phyloP scores from a whole-genome alignment of 208 protist species.

The Leishmania arabica region DNA sequence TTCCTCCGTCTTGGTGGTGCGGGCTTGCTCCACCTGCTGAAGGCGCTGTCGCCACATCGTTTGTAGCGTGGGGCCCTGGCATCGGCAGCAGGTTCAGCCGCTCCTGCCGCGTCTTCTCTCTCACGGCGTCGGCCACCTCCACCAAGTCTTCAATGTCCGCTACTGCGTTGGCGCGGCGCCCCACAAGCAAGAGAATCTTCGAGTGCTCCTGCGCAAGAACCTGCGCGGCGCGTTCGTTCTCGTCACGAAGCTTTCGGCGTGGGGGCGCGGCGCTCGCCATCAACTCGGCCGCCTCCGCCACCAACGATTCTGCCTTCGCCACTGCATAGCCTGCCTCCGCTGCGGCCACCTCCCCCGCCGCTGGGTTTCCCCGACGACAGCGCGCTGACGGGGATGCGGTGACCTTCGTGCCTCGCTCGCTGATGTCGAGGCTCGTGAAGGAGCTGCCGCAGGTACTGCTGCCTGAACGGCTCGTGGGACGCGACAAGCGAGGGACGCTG shows the following conservation, averaged over 20 bases:
- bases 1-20: not conserved
- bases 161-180: slow-evolving; percentile 69
- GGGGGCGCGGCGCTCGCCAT: slow-evolving; percentile 7
- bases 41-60: not conserved
- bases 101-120: not conserved
- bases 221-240: slow-evolving; percentile 43
- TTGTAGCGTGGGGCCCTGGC: not conserved
- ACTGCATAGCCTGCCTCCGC: slow-evolving; percentile 7
- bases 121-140: slow-evolving; percentile 18
- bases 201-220: slow-evolving; percentile 65
- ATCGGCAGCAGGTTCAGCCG: not conserved
- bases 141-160: slow-evolving; percentile 50
- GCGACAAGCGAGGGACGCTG: not conserved
- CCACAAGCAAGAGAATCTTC: slow-evolving; percentile 78
- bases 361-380: not conserved
- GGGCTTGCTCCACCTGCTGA: not conserved
- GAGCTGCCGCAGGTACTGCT: slow-evolving; percentile 7
- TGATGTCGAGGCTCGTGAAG: not conserved
- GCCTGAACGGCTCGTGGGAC: not conserved
- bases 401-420: not conserved
- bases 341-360: not conserved
- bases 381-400: not conserved
- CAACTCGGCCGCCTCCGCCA: slow-evolving; percentile 15
- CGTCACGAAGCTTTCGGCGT: slow-evolving; percentile 29
- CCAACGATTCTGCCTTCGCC: slow-evolving; percentile 6